phyloP scores from a whole-genome alignment of 2,329 filamentous ascomycete species.

The Ophiostoma ulmi region DNA sequence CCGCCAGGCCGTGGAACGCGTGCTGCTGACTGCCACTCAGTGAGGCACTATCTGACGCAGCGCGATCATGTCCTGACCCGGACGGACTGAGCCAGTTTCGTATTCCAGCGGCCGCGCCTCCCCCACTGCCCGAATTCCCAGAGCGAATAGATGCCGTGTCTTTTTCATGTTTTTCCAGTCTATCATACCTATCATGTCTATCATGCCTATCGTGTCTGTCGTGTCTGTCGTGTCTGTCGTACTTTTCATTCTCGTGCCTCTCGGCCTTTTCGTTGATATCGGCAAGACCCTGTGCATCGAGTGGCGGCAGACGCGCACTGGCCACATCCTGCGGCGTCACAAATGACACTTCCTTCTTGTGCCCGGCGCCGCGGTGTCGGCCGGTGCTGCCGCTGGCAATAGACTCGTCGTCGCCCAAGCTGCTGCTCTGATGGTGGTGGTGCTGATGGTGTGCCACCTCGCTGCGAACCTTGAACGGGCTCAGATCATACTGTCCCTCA shows the following conservation, averaged over 20 bases:
- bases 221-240: background rate
- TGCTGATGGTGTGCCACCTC: constrained; percentile 34
- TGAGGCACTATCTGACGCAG: constrained; percentile 29
- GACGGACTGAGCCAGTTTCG: constrained; percentile 24
- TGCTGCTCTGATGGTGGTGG: constrained; percentile 59
- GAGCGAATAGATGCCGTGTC: constrained; percentile 38
- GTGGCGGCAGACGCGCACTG: constrained; percentile 27
- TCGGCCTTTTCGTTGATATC: constrained; percentile 14
- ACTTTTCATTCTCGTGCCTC: constrained; percentile 7
- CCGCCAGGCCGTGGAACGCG: constrained; percentile 51
- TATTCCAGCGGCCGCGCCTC: constrained; percentile 13
- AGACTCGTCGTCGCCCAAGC: constrained; percentile 60
- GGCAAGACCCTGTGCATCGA: constrained; percentile 18
- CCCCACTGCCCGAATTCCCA: constrained; percentile 26
- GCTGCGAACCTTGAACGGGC: constrained; percentile 77
- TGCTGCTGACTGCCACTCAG: constrained; percentile 14
- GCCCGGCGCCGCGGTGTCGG: constrained; percentile 30
- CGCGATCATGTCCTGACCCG: constrained; percentile 18
- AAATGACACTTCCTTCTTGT: constrained; percentile 65
- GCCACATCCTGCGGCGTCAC: constrained; percentile 51
- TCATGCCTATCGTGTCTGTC: background rate
- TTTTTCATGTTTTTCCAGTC: background rate
- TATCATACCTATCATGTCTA: background rate
- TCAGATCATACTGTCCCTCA: constrained; percentile 73
- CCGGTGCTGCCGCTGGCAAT: constrained; percentile 51